Conservation (phyloP, 2,329 filamentous ascomycete genomes). For the Beauveria sp. region DNA sequence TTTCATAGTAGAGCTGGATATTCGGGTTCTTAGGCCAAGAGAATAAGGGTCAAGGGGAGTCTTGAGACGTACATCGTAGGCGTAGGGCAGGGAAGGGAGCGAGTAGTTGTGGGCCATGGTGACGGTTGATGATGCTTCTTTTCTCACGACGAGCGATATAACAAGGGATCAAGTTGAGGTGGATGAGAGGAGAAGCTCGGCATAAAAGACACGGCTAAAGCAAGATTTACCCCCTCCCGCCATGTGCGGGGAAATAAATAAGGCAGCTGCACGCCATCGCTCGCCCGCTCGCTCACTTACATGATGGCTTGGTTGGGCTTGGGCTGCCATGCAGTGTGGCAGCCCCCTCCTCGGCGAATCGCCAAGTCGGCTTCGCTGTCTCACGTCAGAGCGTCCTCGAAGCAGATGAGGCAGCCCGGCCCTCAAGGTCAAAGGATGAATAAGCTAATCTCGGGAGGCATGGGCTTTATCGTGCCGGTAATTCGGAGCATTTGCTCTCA, state of each 20-base stretch:
- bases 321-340: no score
- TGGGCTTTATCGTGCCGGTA: not conserved
- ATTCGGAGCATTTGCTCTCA: conserved; percentile 24
- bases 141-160: not conserved
- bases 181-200: not conserved
- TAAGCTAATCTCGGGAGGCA: not conserved
- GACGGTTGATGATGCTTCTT: not conserved
- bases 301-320: not conserved
- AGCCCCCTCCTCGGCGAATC: not conserved
- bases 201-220: not conserved
- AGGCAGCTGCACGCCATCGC: conserved; percentile 3
- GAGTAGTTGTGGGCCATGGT: conserved; percentile 41
- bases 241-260: not conserved
- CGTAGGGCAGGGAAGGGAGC: conserved; percentile 60
- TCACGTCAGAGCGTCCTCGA: not conserved
- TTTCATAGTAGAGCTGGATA: no score
- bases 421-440: not conserved
- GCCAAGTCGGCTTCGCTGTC: not conserved
- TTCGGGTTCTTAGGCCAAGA: not conserved
- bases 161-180: not conserved
- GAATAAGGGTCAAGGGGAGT: not conserved
- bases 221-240: not conserved
- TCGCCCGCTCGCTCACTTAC: not conserved
- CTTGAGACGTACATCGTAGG: conserved; percentile 53
- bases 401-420: not conserved